Conservation (phyloP, 2,329 filamentous ascomycete species). For the Phyllosticta citriasiana region DNA sequence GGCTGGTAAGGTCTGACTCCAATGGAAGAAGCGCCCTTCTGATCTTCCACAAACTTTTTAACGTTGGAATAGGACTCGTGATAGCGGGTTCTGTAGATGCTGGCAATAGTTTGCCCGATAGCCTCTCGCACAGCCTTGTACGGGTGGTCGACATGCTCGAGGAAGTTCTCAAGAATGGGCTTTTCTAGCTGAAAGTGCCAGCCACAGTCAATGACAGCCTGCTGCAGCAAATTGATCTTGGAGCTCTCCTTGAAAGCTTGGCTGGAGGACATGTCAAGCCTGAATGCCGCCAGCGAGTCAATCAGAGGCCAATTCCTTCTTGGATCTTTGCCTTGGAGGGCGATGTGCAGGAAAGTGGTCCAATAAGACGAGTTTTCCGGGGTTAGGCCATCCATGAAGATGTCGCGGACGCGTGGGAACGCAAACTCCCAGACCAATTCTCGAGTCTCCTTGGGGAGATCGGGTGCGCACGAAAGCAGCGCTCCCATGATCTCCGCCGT, state of each 20-base stretch:
- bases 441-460: conserved; percentile 64
- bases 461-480: conserved; percentile 68
- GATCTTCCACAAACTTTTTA: conserved; percentile 60
- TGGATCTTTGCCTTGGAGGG: conserved; percentile 82
- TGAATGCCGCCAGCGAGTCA: conserved; percentile 72
- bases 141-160: conserved; percentile 86
- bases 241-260: conserved; percentile 98
- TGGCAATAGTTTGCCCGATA: conserved; percentile 80
- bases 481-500: conserved; percentile 89
- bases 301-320: conserved; percentile 78
- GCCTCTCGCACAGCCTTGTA: conserved; percentile 96
- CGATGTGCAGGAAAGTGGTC: conserved; percentile 85
- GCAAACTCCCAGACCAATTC: conserved; percentile 79
- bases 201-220: conserved; percentile 74
- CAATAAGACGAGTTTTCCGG: conserved; percentile 93
- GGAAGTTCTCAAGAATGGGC: conserved; percentile 80
- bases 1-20: conserved; percentile 78
- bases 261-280: conserved; percentile 87
- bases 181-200: conserved; percentile 94
- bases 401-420: conserved; percentile 73
- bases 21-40: conserved; percentile 70
- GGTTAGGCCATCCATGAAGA: conserved; percentile 85
- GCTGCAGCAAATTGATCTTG: conserved; percentile 84
- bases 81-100: conserved; percentile 83
- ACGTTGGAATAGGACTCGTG: conserved; percentile 89